Evolutionary conservation across 805 yeast species (phyloP).

Genomic region (Cyberlindnera xylosilytica): DNA sequence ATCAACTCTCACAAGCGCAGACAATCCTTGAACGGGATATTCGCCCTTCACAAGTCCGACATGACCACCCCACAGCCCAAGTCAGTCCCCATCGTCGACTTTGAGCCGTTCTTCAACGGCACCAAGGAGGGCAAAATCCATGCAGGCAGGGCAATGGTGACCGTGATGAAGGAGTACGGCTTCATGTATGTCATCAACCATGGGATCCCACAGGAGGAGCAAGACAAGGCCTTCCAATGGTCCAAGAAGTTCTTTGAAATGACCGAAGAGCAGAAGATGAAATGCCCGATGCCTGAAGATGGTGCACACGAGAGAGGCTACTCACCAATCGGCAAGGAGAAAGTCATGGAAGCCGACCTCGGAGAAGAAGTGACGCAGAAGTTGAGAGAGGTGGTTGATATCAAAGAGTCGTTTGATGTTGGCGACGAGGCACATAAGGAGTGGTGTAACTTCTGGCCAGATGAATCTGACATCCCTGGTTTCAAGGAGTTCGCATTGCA

Average conservation of each 20-base stretch:
- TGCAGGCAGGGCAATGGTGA: conserved; percentile 25
- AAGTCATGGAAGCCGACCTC: conserved; percentile 26
- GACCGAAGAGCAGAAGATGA: conserved; percentile 12
- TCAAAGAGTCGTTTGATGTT: conserved; percentile 25
- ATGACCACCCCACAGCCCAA: no score
- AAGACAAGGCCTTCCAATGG: conserved; percentile 20
- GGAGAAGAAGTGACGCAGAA: conserved; percentile 12
- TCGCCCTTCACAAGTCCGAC: no score
- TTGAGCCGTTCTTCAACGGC: conserved; percentile 25
- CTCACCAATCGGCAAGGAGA: conserved; percentile 24
- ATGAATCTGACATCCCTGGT: conserved; percentile 20
- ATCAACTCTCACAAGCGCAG: no score
- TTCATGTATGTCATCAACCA: conserved; percentile 24
- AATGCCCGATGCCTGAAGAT: conserved; percentile 22
- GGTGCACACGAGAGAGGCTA: conserved; percentile 27
- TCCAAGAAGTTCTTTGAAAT: conserved; percentile 15
- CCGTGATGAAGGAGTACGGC: conserved; percentile 23
- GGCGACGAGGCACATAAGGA: conserved; percentile 15
- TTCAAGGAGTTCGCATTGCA: conserved; percentile 17
- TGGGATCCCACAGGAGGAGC: conserved; percentile 15
- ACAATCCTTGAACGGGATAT: no score
- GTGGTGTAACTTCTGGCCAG: conserved; percentile 25
- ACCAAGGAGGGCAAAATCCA: conserved; percentile 18
- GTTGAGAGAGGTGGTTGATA: conserved; percentile 21
- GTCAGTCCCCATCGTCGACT: conserved; percentile 27